Base-by-base conservation (phyloP, 2,329 filamentous ascomycete genomes). In the Colletotrichum gloeosporioides region DNA sequence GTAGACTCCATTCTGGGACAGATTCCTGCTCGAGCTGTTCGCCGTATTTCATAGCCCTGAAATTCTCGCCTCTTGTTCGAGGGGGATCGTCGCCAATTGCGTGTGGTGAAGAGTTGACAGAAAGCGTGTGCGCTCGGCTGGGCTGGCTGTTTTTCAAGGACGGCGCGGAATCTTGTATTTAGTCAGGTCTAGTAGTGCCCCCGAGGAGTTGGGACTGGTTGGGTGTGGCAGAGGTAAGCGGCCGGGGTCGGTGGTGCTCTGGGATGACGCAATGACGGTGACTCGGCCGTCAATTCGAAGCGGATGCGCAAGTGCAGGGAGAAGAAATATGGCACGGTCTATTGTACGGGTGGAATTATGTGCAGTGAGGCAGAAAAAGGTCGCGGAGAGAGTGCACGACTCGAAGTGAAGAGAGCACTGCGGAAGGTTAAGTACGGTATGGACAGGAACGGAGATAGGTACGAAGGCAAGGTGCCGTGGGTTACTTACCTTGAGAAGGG, bases 1-100 rank as follows among this genome's bases (percentile, higher is more conserved):
- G 93, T 78, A 95, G 89, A 81, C 91, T 94, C 95, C 95, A 97
- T 90, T 94, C 92, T 78, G 95, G 94, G 81, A 96, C 94, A 63
- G 94, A 96, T 83, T 94, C 91, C 85, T 92, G 90, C 82, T 93
- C 92, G 77, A 97, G 89, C 77, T 92, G 93, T 78, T 94, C 89
- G 78, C 94, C 93, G 90, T 94, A 95, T 89, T 95, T 95, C 94
- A 95, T 95, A 69, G 32, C 75, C 66, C 62, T 74, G 53, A 69
- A 25, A 22, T 29, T 13, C 68, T 63, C 27, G 44, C 63, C 71
- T 44, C 49, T 25, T 39, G 34, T n/a, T 31, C 25, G 59, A 69
- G 69, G 64, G 44, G 69, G 44, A 65, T 69, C 63, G 55, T 69
- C 73, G 22, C 73, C 73, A 69, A 64, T 73, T 76, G 69, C 57